phyloP scores from a whole-genome alignment of 2,329 filamentous ascomycete species.

The Capronia americana region DNA sequence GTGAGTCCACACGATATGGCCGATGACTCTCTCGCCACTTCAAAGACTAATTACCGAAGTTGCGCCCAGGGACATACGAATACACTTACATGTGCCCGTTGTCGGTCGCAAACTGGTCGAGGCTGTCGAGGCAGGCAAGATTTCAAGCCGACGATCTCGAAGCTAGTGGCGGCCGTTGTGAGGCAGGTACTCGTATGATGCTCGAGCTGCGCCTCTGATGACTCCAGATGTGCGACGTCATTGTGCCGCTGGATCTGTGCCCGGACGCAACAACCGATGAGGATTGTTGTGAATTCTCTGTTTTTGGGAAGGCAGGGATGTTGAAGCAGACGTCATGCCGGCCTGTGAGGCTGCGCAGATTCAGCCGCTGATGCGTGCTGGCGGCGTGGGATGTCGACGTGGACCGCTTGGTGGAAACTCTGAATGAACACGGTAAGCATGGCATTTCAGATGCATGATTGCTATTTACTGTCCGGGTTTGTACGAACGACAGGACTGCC shows the following conservation, averaged over 20 bases:
- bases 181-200: background rate
- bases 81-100: background rate
- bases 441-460: background rate
- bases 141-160: background rate
- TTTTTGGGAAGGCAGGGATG: background rate
- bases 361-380: background rate
- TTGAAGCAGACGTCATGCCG: background rate
- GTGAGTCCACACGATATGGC: background rate
- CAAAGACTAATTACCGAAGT: background rate
- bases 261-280: background rate
- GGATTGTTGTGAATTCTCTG: background rate
- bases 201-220: background rate
- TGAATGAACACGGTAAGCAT: background rate
- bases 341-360: background rate
- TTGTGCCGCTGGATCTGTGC: background rate
- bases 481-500: background rate
- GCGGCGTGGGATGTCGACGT: background rate
- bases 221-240: constrained; percentile 1
- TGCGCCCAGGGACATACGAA: background rate
- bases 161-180: background rate
- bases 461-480: background rate
- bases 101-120: background rate
- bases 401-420: background rate
- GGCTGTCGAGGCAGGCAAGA: background rate
- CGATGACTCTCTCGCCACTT: background rate